Evolutionary conservation across 176 grass and related monocot genomes (phyloP).

Genomic region (Carex parvula): DNA sequence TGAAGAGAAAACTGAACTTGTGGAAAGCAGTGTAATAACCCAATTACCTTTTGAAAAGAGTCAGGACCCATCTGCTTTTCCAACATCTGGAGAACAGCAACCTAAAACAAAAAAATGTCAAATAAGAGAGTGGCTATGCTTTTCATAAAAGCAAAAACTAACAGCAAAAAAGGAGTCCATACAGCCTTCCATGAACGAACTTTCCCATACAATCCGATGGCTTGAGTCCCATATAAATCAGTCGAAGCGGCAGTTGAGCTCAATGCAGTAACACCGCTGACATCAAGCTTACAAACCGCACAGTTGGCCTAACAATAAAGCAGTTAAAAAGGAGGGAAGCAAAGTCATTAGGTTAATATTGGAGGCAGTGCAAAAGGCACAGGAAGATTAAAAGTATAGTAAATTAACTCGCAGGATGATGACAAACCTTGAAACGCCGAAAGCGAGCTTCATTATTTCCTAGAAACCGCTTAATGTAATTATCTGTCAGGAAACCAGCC

Average conservation of each 20-base stretch:
- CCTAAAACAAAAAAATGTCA: constrained; percentile 46
- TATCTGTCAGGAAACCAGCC: constrained; percentile 94
- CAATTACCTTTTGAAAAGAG: constrained; percentile 72
- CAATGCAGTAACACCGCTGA: constrained; percentile 73
- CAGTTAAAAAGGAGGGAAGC: not conserved
- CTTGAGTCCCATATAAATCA: constrained; percentile 94
- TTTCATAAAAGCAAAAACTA: constrained; percentile 3
- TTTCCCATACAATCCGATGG: constrained; percentile 88
- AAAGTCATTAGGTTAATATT: not conserved
- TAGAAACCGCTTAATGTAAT: constrained; percentile 81
- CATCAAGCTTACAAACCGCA: constrained; percentile 83
- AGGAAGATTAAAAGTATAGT: not conserved
- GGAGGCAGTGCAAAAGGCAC: not conserved
- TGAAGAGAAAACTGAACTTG: constrained; percentile 12
- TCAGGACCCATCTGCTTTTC: constrained; percentile 99
- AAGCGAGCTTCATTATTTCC: constrained; percentile 95
- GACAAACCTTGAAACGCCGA: constrained; percentile 80
- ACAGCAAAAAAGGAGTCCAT: constrained; percentile 33
- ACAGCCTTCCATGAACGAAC: constrained; percentile 93
- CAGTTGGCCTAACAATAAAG: constrained; percentile 62
- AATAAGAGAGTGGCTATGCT: constrained; percentile 3
- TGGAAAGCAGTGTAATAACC: not conserved
- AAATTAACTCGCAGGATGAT: not conserved
- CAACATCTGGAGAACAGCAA: constrained; percentile 94
- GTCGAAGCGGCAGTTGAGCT: constrained; percentile 71